Evolutionary conservation across 2,329 filamentous ascomycete species (phyloP), one percentile per base, ranked within the genome.

Genomic region (Taxawa tesnikishii): DNA sequence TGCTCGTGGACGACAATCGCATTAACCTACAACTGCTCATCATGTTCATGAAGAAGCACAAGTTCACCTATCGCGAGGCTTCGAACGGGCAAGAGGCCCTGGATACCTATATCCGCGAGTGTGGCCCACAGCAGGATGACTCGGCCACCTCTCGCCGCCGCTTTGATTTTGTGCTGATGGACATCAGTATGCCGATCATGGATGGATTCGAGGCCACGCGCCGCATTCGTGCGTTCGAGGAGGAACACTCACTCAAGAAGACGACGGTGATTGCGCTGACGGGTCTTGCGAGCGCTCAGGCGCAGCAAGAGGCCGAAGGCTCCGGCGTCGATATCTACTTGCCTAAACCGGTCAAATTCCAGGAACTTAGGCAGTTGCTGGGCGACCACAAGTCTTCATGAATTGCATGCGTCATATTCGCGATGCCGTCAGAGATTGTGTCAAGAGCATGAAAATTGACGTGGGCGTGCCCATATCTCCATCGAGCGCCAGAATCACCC

Each of bases 11-110:
- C 21, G 44, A 48, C 35, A 47, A 49, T 26, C 16, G 33, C 0
- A 41, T 46, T 29, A 49, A 48, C 25, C 36, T 40, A 4, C 32
- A 42, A 13, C 32, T 43, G 5, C 33, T 40, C 1, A 36, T 34
- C 5, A 43, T 37, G 28, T 43, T 38, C 25, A 34, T 39, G 36
- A 37, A 37, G n/a, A 37, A 37, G 28, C 35, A 37, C 31, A 33
- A 37, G 12, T 19, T 37, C 9, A 31, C 30, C 7, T 37, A 37
- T 9, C 26, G 29, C 14, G 53, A 53, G 18, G 63, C 61, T 2
- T 42, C 44, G 17, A 56, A 67, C 38, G 64, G 63, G 2, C 50
- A 59, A 2, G 55, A 65, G 38, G 64, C 63, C 2, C 53, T 67
- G 0, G 45, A 60, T 8, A 47, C 48, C 19, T 59, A 58, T 25